These are phyloP conservation scores for Graphilbum fragrans DNA, from an alignment of 2,329 filamentous ascomycete species.

Conservation along the genomic window DNA sequence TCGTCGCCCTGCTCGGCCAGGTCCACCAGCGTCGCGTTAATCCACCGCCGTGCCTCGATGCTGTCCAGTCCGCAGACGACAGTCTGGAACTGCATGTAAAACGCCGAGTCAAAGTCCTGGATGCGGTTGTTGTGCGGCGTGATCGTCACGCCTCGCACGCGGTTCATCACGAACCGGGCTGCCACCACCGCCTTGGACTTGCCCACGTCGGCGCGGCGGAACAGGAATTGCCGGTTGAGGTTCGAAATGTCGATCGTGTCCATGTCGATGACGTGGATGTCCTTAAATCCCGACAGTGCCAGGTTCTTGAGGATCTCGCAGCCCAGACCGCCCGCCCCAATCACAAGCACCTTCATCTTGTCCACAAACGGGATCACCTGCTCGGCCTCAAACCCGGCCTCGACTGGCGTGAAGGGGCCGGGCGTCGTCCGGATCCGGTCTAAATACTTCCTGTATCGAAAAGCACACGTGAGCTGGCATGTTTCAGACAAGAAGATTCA, in stretches of 20 bases:
- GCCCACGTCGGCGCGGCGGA: conserved; percentile 82
- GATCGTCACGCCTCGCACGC: conserved; percentile 84
- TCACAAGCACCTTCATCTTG: conserved; percentile 64
- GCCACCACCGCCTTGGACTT: conserved; percentile 90
- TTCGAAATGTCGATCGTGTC: conserved; percentile 99
- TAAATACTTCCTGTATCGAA: conserved; percentile 64
- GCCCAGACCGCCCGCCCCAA: conserved; percentile 80
- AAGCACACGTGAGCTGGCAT: no score
- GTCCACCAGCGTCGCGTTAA: conserved; percentile 83
- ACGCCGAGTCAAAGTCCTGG: conserved; percentile 90
- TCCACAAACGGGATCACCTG: conserved; percentile 45
- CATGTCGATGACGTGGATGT: conserved; percentile 99
- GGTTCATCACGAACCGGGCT: conserved; percentile 77
- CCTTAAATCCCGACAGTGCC: conserved; percentile 86
- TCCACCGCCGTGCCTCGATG: conserved; percentile 96
- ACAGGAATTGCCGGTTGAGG: conserved; percentile 93
- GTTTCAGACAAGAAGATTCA: neutral
- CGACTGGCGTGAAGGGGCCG: conserved; percentile 61
- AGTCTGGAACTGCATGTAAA: conserved; percentile 94
- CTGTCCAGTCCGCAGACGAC: conserved; percentile 92
- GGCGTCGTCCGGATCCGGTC: conserved; percentile 64
- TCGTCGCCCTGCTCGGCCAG: conserved; percentile 79
- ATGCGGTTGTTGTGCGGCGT: conserved; percentile 91
- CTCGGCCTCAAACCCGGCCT: conserved; percentile 44
- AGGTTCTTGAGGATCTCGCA: conserved; percentile 97